These are phyloP conservation scores for Colletotrichum sp. DNA, from an alignment of 2,329 filamentous ascomycete genomes.

Conservation along the genomic window DNA sequence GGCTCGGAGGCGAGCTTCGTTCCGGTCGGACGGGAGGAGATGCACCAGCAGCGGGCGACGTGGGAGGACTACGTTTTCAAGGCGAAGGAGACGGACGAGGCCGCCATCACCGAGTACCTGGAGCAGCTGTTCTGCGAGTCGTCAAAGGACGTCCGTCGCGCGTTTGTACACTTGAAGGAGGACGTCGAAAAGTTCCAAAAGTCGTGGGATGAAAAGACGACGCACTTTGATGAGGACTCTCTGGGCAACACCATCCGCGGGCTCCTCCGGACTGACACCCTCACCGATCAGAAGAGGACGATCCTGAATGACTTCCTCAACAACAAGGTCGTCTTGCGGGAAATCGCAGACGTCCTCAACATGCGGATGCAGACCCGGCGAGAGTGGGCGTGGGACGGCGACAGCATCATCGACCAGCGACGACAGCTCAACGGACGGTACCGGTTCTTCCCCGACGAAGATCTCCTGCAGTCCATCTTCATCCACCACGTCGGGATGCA, in stretches of 20 bases:
- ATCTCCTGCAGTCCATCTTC: slow-evolving; percentile 48
- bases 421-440: slow-evolving; percentile 54
- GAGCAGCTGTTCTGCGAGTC: slow-evolving; percentile 48
- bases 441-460: slow-evolving; percentile 60
- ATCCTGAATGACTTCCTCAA: slow-evolving; percentile 42
- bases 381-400: slow-evolving; percentile 42
- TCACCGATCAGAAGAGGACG: slow-evolving; percentile 46
- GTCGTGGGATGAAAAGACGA: slow-evolving; percentile 22
- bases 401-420: slow-evolving; percentile 39
- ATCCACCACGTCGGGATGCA: slow-evolving; percentile 43
- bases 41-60: slow-evolving; percentile 54
- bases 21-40: slow-evolving; percentile 54
- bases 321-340: slow-evolving; percentile 42
- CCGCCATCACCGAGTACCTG: slow-evolving; percentile 54
- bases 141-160: slow-evolving; percentile 41
- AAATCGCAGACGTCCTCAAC: slow-evolving; percentile 50
- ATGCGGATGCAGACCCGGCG: slow-evolving; percentile 43
- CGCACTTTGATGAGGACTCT: slow-evolving; percentile 34
- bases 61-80: slow-evolving; percentile 65
- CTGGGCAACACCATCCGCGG: slow-evolving; percentile 40
- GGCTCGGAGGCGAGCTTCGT: slow-evolving; percentile 45
- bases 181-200: slow-evolving; percentile 40
- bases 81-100: slow-evolving; percentile 46
- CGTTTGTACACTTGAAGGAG: slow-evolving; percentile 45
- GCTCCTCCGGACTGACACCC: slow-evolving; percentile 42